Percentiles rank a stretch among this genome's conserved stretches.
These are phyloP conservation scores for Plasmodium gaboni DNA, from an alignment of 169 alveolate genomes.

Conservation along the genomic window DNA sequence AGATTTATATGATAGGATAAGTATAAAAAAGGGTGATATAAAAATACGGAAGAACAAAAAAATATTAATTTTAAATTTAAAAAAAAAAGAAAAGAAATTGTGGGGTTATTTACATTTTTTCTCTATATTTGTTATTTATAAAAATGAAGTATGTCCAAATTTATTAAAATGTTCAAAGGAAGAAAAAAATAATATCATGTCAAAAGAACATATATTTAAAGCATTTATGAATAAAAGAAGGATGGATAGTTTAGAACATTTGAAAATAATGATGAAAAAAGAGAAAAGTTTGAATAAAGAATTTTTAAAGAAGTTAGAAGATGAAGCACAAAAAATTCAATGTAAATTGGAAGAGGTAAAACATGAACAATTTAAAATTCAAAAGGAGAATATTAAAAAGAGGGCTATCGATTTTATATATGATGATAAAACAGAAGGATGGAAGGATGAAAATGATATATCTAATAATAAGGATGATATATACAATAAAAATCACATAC, in stretches of 20 bases:
- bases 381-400: slow-evolving; percentile 33
- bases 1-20: slow-evolving; percentile 65
- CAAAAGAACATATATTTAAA: slow-evolving; percentile 49
- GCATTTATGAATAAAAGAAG: slow-evolving; percentile 40
- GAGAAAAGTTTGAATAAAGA: slow-evolving; percentile 17
- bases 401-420: slow-evolving; percentile 40
- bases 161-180: slow-evolving; percentile 64
- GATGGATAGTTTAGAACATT: slow-evolving; percentile 39
- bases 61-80: slow-evolving; percentile 22
- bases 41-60: slow-evolving; percentile 18
- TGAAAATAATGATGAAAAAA: slow-evolving; percentile 36
- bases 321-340: slow-evolving; percentile 61
- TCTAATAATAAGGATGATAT: not conserved
- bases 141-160: slow-evolving; percentile 48
- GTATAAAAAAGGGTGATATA: slow-evolving; percentile 27
- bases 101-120: slow-evolving; percentile 67
- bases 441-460: not conserved
- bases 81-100: slow-evolving; percentile 57
- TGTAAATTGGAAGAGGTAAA: slow-evolving; percentile 26
- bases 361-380: slow-evolving; percentile 22
- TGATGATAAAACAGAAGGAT: not conserved
- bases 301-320: slow-evolving; percentile 26
- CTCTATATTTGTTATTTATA: slow-evolving; percentile 31
- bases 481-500: not conserved
- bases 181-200: slow-evolving; percentile 38